Base-by-base conservation (phyloP, 2,329 filamentous ascomycete genomes). In the Thermoascus crustaceus region DNA sequence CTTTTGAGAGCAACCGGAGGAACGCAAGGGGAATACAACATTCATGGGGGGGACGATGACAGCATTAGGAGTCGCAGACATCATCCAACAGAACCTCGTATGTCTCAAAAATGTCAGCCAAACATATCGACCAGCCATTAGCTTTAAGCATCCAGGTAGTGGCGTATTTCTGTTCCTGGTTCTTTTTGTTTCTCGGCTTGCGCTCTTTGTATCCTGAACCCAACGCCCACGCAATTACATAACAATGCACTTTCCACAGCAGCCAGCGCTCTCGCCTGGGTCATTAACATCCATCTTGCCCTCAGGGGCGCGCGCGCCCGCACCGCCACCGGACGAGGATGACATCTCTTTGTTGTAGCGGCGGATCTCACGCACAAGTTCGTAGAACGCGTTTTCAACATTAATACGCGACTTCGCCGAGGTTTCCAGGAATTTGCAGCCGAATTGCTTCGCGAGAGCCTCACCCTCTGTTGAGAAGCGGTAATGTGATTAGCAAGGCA, bases 301-400 rank as follows among this genome's bases (percentile, higher is more conserved):
- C 38, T 70, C 45, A 72, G 80, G 51, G 41, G 68, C 70, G 49
- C 78, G 77, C 43, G 78, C 69, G 42, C 73, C 69, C 52, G 76
- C 69, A 47, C 80, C 78, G 50, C 74, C 78, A 40, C 80, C 78
- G 29, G 81, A 79, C 64, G 93, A 85, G 41, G 85, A 85, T 42
- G 88, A 87, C 80, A 95, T 93, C 60, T 96, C 89, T 62, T 91
- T 89, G 78, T 98, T 96, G 69, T 94, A 96, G 67, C 86, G 83
- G 67, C 91, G 80, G 58, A 98, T 98, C 63, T 96, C 91, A 60
- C 91, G 83, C 40, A 98, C 91, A 51, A 96, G 88, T 60, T 96
- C 88, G 75, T 89, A 96, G 69, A 98, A 98, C 37, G 89, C 87
- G 67, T 93, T 88, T 67, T 98, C 91, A 54, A 98, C 91, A 60